These are phyloP conservation scores for Tulasnella calospora DNA, from an alignment of 768 basidiomycete genomes.

Conservation along the genomic window DNA sequence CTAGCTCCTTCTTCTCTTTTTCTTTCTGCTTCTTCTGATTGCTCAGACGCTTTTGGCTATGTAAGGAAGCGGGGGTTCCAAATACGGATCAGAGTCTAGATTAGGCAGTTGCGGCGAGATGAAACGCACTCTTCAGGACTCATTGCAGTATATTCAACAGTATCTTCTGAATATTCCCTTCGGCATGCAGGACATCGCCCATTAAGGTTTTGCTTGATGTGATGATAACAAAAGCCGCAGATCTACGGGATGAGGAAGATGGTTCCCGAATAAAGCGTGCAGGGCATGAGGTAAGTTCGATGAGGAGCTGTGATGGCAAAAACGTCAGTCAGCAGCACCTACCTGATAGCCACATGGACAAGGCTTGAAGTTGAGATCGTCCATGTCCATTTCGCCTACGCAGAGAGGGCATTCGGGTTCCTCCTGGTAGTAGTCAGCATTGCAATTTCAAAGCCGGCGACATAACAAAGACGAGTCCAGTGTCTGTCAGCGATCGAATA, in stretches of 20 bases:
- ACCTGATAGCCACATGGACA: constrained; percentile 99
- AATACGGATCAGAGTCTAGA: constrained; percentile 22
- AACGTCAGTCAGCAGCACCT: constrained; percentile 28
- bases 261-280: neutral
- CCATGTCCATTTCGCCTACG: constrained; percentile 97
- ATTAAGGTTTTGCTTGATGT: constrained; percentile 94
- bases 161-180: constrained; percentile 84
- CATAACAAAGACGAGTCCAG: constrained; percentile 25
- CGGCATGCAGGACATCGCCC: constrained; percentile 95
- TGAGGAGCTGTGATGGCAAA: neutral
- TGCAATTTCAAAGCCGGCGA: constrained; percentile 2
- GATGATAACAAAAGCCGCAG: constrained; percentile 98
- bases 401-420: constrained; percentile 97
- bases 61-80: constrained; percentile 13
- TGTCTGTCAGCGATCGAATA: constrained; percentile 17
- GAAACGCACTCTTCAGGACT: constrained; percentile 85
- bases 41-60: constrained; percentile 87
- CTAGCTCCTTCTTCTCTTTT: constrained; percentile 92
- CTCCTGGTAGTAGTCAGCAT: constrained; percentile 52
- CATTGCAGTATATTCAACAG: constrained; percentile 92
- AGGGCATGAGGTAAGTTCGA: neutral
- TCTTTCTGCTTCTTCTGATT: constrained; percentile 94
- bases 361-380: constrained; percentile 98
- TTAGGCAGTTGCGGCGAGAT: constrained; percentile 24
- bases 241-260: constrained; percentile 51